phyloP scores from a whole-genome alignment of 371 early-diverging fungal species.

The Rhizopus arrhizus region DNA sequence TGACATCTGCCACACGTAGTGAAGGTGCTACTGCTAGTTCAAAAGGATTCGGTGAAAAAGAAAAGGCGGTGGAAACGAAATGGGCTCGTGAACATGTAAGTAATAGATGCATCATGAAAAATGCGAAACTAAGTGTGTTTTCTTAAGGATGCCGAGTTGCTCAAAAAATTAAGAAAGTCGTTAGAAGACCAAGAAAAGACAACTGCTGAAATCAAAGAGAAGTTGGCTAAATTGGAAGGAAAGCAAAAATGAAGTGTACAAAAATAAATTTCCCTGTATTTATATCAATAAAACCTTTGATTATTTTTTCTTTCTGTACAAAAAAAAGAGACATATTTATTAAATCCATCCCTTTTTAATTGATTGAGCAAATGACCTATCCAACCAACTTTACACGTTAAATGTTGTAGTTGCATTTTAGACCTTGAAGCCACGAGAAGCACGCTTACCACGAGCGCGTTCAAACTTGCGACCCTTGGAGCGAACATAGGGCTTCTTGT shows the following conservation, averaged over 20 bases:
- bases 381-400: too few relatives aligned
- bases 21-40: conserved; percentile 24
- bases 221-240: conserved; percentile 31
- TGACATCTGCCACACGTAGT: conserved; percentile 3
- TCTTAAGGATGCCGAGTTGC: conserved; percentile 25
- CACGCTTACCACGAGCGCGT: conserved; percentile 97
- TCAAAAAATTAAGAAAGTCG: conserved; percentile 18
- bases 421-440: conserved; percentile 91
- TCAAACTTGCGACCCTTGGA: conserved; percentile 99
- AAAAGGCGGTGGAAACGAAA: conserved; percentile 29
- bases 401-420: conserved; percentile 40
- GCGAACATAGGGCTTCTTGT: conserved; percentile 90
- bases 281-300: background rate
- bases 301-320: background rate
- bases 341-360: background rate
- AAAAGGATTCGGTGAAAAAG: conserved; percentile 25
- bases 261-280: background rate
- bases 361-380: too few relatives aligned
- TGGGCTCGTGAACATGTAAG: conserved; percentile 34
- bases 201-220: conserved; percentile 23
- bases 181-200: conserved; percentile 16
- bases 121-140: background rate
- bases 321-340: background rate
- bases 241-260: background rate
- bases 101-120: background rate